Base-by-base conservation (phyloP, 768 basidiomycete genomes). In the Suillus paluster region DNA sequence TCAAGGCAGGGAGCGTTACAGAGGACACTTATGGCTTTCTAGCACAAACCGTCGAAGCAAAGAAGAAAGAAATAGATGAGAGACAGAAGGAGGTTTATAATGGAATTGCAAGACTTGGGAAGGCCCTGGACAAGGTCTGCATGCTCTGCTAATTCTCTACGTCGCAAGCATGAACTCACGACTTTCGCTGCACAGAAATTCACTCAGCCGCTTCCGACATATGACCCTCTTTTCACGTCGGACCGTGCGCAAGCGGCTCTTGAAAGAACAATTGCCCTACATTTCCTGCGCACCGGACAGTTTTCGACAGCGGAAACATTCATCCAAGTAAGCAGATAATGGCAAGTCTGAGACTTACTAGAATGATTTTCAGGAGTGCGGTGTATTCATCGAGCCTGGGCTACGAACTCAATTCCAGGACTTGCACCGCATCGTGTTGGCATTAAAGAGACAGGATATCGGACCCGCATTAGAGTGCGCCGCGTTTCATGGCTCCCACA, bases 21-120 rank as follows among this genome's bases (percentile, higher is more conserved):
- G 79, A 84, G 63, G 83, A 83, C 19, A 79, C 81, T 15, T 74
- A 89, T 14, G 76, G 73, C 36, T 71, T 80, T 9, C 77, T 93
- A 11, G 78, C 82, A 19, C 84, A 83, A 70, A 80, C 81, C 2
- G 82, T 93, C 3, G 91, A 92, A 54, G 73, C 79, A 0, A 86
- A 77, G 75, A 95, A 92, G 87, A 94, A 89, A 72, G 92, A 93
- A 61, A 80, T 95, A 1, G 92, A 94, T 61, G 92, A 95, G 39
- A 83, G 89, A 4, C 89, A 95, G 80, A 98, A 96, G 74, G 95
- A 95, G 67, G 83, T 94, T 38, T 93, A 96, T 68, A 85, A 82
- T 21, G 86, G 88, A 3, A 76, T 97, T 10, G 84, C 87, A 30
- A 86, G 86, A 66, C 81, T 96, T 41, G 94, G 93, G 33, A 98